Percentiles rank a stretch among this genome's conserved stretches.
phyloP scores from a whole-genome alignment of 495 filamentous ascomycete genomes.

The Aspergillus cristatus region DNA sequence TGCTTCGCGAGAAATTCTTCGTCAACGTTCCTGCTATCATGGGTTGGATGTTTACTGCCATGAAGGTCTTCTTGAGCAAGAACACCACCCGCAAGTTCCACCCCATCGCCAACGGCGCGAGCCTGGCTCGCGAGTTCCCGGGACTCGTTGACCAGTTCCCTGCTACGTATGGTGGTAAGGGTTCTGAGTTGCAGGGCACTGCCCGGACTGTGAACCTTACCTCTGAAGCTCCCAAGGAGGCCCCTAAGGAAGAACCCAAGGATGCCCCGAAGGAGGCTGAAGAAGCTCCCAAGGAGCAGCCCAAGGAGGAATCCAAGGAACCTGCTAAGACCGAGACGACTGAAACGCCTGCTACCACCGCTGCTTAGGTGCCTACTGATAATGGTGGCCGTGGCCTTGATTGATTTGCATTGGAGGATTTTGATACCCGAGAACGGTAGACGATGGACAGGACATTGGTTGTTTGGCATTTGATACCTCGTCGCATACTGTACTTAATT shows the following conservation, averaged over 20 bases:
- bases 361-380: too few species aligned
- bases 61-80: conserved; percentile 69
- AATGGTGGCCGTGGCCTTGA: conserved; percentile 4
- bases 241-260: conserved; percentile 9
- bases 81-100: conserved; percentile 83
- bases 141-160: conserved; percentile 49
- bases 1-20: conserved; percentile 84
- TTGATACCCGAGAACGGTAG: conserved; percentile 7
- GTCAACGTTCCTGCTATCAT: conserved; percentile 83
- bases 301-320: conserved; percentile 6
- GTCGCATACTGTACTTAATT: too few species aligned
- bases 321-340: background rate
- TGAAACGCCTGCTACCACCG: conserved; percentile 8
- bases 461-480: background rate
- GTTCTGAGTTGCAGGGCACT: conserved; percentile 24
- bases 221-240: conserved; percentile 6
- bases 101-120: conserved; percentile 66
- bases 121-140: conserved; percentile 56
- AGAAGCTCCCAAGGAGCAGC: conserved; percentile 7
- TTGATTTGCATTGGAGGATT: conserved; percentile 2
- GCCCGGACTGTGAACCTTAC: conserved; percentile 21
- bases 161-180: conserved; percentile 62
- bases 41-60: conserved; percentile 73
- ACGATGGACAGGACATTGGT: background rate
- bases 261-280: conserved; percentile 10